Evolutionary conservation across 2,329 filamentous ascomycete species (phyloP).

Genomic region (Aspergillus ochraceoroseus): DNA sequence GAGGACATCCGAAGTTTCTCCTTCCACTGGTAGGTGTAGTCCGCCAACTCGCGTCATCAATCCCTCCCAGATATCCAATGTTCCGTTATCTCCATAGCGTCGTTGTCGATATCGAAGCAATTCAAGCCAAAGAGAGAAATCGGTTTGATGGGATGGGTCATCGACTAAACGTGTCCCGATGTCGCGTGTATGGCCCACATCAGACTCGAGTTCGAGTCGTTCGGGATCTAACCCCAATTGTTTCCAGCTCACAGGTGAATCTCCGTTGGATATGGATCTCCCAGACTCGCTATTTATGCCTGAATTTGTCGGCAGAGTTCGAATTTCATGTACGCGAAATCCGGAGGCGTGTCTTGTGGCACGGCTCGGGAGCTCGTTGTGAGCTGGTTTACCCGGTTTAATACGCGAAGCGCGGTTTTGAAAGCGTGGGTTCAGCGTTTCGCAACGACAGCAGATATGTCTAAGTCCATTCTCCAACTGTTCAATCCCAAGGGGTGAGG

Average conservation of each 20-base stretch:
- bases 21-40: slow-evolving; percentile 35
- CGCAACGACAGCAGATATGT: slow-evolving; percentile 29
- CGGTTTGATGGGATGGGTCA: slow-evolving; percentile 25
- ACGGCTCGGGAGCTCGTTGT: slow-evolving; percentile 5
- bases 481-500: slow-evolving; percentile 31
- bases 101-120: slow-evolving; percentile 43
- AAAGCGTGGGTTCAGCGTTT: slow-evolving; percentile 21
- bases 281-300: slow-evolving; percentile 1
- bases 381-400: slow-evolving; percentile 5
- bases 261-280: neutral
- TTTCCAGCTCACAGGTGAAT: slow-evolving; percentile 11
- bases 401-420: slow-evolving; percentile 6
- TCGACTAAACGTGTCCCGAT: slow-evolving; percentile 41
- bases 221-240: slow-evolving; percentile 30
- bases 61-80: slow-evolving; percentile 41
- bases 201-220: slow-evolving; percentile 41
- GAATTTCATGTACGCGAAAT: slow-evolving; percentile 6
- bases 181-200: slow-evolving; percentile 35
- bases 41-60: slow-evolving; percentile 31
- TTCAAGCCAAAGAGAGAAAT: slow-evolving; percentile 45
- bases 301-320: slow-evolving; percentile 6
- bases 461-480: slow-evolving; percentile 24
- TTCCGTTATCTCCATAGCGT: slow-evolving; percentile 42
- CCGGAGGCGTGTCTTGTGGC: slow-evolving; percentile 10
- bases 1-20: slow-evolving; percentile 38